Evolutionary conservation across 306 rosid genomes (phyloP), one percentile per base, ranked within the genome.

Genomic region (Pyrus pyrifolia): DNA sequence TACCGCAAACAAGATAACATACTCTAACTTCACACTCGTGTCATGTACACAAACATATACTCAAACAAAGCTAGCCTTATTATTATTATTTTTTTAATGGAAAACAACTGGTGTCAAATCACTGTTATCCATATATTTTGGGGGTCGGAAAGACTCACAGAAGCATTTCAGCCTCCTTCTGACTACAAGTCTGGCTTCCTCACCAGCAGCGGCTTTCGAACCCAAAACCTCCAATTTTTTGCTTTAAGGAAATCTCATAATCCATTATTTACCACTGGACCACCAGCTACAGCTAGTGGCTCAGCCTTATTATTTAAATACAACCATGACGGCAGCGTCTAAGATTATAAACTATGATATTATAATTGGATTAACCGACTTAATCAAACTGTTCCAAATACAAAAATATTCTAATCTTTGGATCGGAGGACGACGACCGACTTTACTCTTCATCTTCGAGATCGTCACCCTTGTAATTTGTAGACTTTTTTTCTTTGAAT

Each of bases 401-500:
- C 40, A 10, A 42, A 61, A 35, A 44, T 61, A 19, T 74, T 61
- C n/a, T 27, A 11, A 40, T 52, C 18, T 67, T 76, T 40, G 65
- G 3, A 51, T 27, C 5, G 2, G 29, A 53, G 46, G n/a, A 12
- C 4, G 81, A 68, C 75, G 71, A 68, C 79, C 68, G 40, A 61
- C 45, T 40, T 70, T 70, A 51, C 6, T 31, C 19, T 69, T 25
- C 70, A 49, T 27, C 75, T 60, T 74, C 44, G 70, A 80, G 71
- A 60, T 80, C 55, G 25, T 76, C 78, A 35, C 62, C 68, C 27
- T 29, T 3, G 60, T 77, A 38, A 21, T 19, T 73, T 60, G 40
- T 23, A 25, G 27, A 27, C 51, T 19, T 9, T 22, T 65, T 65
- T 27, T 55, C 82, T 40, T 75, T 82, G 86, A 69, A 51, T 53